Evolutionary conservation across 2,329 filamentous ascomycete species (phyloP).

Genomic region (Chaetomium sp.): DNA sequence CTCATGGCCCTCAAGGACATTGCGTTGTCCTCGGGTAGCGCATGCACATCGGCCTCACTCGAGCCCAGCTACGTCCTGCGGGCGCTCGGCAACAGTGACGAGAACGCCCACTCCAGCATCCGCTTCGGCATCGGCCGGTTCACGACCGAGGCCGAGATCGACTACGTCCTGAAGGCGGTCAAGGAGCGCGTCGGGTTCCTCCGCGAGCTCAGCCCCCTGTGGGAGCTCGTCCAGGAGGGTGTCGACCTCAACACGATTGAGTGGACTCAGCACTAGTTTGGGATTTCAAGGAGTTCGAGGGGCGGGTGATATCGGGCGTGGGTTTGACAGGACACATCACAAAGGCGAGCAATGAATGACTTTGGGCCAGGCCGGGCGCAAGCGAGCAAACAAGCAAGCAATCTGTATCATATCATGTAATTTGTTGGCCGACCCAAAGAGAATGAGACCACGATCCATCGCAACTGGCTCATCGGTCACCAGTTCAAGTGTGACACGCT

Average conservation of each 20-base stretch:
- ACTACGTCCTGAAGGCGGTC: slow-evolving; percentile 96
- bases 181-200: slow-evolving; percentile 88
- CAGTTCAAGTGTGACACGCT: background rate
- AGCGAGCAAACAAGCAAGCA: slow-evolving; percentile 5
- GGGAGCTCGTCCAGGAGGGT: slow-evolving; percentile 97
- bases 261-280: slow-evolving; percentile 87
- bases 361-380: slow-evolving; percentile 7
- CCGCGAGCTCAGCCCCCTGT: slow-evolving; percentile 90
- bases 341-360: background rate
- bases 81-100: slow-evolving; percentile 92
- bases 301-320: background rate
- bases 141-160: slow-evolving; percentile 92
- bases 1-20: slow-evolving; percentile 99
- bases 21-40: slow-evolving; percentile 91
- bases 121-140: slow-evolving; percentile 97
- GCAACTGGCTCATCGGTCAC: background rate
- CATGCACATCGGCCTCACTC: slow-evolving; percentile 93
- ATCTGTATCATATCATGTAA: slow-evolving; percentile 29
- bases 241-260: slow-evolving; percentile 94
- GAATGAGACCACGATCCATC: slow-evolving; percentile 31
- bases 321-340: background rate
- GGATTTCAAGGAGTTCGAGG: background rate
- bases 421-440: slow-evolving; percentile 20
- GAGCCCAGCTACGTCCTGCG: slow-evolving; percentile 96
- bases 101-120: slow-evolving; percentile 97